Evolutionary conservation across 495 filamentous ascomycete species (phyloP).

Genomic region (Penicillium mononematosum): DNA sequence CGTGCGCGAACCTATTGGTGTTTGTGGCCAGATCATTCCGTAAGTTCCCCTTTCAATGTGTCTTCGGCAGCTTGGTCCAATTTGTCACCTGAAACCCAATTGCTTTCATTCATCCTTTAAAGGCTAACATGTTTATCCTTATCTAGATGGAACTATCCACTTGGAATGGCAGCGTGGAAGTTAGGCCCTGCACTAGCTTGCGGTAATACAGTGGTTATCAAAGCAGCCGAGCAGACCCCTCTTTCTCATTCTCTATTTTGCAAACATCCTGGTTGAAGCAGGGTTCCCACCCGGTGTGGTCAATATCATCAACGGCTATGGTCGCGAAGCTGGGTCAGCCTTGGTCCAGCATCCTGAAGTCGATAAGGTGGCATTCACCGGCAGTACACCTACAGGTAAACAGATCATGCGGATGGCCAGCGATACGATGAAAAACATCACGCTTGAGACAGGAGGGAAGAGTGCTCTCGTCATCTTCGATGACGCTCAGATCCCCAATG

Average conservation of each 20-base stretch:
- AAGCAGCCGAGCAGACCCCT: too few species aligned
- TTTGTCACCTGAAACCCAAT: too few species aligned
- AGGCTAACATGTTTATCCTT: too few species aligned
- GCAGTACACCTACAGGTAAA: constrained; percentile 75
- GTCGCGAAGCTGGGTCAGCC: constrained; percentile 70
- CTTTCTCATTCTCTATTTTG: constrained; percentile 63
- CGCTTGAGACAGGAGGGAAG: constrained; percentile 54
- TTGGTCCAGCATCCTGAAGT: constrained; percentile 70
- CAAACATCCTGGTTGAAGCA: constrained; percentile 33
- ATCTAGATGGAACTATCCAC: too few species aligned
- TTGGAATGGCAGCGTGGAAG: not conserved
- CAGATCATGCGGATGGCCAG: constrained; percentile 87
- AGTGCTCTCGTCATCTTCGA: not conserved
- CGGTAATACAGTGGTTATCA: too few species aligned
- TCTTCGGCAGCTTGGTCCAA: too few species aligned
- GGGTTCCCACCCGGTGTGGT: constrained; percentile 91
- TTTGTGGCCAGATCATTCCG: constrained; percentile 85
- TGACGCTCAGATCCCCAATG: not conserved
- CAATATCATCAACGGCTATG: constrained; percentile 82
- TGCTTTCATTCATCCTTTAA: too few species aligned
- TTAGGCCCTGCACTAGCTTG: too few species aligned
- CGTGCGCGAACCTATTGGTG: constrained; percentile 77
- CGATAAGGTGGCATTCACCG: constrained; percentile 90
- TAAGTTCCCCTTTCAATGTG: constrained; percentile 24
- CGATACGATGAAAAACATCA: constrained; percentile 16